Percentiles rank a stretch among this genome's conserved stretches.
Evolutionary conservation across 2,329 filamentous ascomycete species (phyloP).

Genomic region (Pyrenochaeta sp.): DNA sequence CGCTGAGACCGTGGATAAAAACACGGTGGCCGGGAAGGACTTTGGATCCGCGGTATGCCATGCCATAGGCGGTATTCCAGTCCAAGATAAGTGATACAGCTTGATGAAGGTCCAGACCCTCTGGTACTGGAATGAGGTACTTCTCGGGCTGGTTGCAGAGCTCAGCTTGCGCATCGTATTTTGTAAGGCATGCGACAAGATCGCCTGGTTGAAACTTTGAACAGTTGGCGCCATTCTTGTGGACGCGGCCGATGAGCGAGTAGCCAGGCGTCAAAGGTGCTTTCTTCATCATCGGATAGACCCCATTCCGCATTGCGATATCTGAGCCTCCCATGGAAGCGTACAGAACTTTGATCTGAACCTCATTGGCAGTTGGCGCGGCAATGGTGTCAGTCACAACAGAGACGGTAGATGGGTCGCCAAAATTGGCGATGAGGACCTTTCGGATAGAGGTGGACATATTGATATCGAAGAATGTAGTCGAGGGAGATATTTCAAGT

Average conservation of each 20-base stretch:
- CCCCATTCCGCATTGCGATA: constrained; percentile 60
- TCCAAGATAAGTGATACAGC: constrained; percentile 56
- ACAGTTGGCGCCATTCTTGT: constrained; percentile 48
- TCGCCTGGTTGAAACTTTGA: constrained; percentile 33
- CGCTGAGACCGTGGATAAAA: constrained; percentile 62
- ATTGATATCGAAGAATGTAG: neutral
- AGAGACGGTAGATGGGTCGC: constrained; percentile 52
- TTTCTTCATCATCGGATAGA: constrained; percentile 57
- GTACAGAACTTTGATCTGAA: constrained; percentile 59
- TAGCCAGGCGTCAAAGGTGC: constrained; percentile 62
- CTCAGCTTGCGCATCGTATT: constrained; percentile 52
- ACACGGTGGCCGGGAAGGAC: constrained; percentile 57
- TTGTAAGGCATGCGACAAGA: constrained; percentile 37
- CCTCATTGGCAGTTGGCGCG: constrained; percentile 54
- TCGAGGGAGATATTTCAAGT: neutral
- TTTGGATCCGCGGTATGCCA: constrained; percentile 45
- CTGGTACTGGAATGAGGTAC: constrained; percentile 55
- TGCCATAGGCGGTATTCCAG: constrained; percentile 53
- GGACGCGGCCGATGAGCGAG: constrained; percentile 57
- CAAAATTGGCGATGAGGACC: constrained; percentile 55
- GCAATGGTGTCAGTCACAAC: constrained; percentile 47
- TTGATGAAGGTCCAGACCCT: constrained; percentile 52
- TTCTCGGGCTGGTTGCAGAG: constrained; percentile 59
- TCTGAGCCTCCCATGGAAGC: constrained; percentile 59
- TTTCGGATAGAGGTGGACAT: constrained; percentile 53